A percentile compares a stretch with the other conserved stretches of the same genome.
phyloP scores from a whole-genome alignment of 2,329 filamentous ascomycete species.

The Fusarium phyllophilum region DNA sequence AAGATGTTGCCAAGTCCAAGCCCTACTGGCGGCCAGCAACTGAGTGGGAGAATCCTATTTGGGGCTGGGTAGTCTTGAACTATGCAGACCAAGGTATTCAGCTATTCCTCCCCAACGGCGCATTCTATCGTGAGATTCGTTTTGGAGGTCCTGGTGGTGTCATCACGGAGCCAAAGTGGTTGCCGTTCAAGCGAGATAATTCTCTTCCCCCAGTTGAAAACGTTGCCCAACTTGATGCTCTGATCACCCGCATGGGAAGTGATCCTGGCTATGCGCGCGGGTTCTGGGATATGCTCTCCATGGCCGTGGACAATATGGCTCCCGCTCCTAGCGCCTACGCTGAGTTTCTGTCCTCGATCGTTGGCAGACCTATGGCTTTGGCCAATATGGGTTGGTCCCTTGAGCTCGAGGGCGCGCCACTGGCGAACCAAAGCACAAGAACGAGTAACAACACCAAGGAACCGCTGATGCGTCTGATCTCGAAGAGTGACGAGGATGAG shows the following conservation, averaged over 20 bases:
- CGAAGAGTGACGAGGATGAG: accelerated
- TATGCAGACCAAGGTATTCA: neutral
- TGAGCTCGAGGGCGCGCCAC: neutral
- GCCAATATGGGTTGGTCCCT: neutral
- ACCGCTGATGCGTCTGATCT: neutral
- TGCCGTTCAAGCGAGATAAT: neutral
- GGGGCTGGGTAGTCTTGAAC: neutral
- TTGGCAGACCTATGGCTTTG: neutral
- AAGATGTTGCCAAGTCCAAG: neutral
- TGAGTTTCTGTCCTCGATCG: neutral
- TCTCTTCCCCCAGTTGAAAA: neutral
- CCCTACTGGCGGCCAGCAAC: neutral
- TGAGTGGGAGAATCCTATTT: neutral
- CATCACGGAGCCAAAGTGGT: neutral
- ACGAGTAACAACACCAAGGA: neutral
- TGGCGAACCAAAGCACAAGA: neutral
- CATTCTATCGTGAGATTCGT: neutral
- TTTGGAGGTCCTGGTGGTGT: neutral
- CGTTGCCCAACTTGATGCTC: neutral
- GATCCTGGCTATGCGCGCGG: neutral
- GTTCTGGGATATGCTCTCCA: neutral
- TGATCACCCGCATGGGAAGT: neutral
- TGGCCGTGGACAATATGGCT: neutral
- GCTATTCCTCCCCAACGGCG: neutral
- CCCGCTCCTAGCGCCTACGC: neutral